Percentiles rank a stretch among this genome's conserved stretches.
Conservation (phyloP, 1,139 yeast genomes). For the Debaryomyces udenii region DNA sequence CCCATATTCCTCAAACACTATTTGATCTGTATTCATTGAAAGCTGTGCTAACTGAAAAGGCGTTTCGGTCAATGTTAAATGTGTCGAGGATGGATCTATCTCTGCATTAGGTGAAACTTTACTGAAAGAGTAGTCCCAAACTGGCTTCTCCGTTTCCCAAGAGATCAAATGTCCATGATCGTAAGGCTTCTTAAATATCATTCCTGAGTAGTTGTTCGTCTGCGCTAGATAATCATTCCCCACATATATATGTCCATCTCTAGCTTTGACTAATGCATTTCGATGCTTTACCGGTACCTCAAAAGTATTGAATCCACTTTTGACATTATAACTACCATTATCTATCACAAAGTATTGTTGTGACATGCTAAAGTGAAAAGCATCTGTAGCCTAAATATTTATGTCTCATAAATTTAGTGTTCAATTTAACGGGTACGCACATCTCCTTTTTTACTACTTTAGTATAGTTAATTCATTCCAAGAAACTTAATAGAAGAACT, state of each 20-base stretch:
- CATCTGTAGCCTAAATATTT: neutral
- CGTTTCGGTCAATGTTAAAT: conserved; percentile 69
- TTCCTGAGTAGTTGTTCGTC: conserved; percentile 75
- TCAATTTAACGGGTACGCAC: too few relatives aligned
- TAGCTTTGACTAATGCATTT: conserved; percentile 74
- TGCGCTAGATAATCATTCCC: conserved; percentile 67
- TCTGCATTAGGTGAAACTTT: conserved; percentile 35
- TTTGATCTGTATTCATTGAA: conserved; percentile 86
- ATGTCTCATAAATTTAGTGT: neutral
- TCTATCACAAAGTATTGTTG: conserved; percentile 56
- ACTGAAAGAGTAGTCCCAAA: conserved; percentile 80
- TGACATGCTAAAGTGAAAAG: conserved; percentile 13
- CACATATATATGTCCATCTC: conserved; percentile 71
- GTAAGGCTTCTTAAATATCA: conserved; percentile 76
- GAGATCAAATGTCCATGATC: conserved; percentile 87
- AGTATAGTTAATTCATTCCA: too few relatives aligned
- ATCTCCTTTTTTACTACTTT: too few relatives aligned
- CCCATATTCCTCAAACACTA: conserved; percentile 91
- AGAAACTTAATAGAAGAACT: too few relatives aligned
- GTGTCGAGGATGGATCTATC: conserved; percentile 49
- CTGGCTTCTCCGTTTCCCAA: conserved; percentile 90
- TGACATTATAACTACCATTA: conserved; percentile 85
- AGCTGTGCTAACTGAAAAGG: conserved; percentile 83
- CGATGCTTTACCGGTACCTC: conserved; percentile 54
- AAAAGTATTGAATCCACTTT: conserved; percentile 63